Evolutionary conservation across 1,284 basidiomycete genomes (phyloP), one percentile per base, ranked within the genome.

Genomic region (Microbotryum saponariae): DNA sequence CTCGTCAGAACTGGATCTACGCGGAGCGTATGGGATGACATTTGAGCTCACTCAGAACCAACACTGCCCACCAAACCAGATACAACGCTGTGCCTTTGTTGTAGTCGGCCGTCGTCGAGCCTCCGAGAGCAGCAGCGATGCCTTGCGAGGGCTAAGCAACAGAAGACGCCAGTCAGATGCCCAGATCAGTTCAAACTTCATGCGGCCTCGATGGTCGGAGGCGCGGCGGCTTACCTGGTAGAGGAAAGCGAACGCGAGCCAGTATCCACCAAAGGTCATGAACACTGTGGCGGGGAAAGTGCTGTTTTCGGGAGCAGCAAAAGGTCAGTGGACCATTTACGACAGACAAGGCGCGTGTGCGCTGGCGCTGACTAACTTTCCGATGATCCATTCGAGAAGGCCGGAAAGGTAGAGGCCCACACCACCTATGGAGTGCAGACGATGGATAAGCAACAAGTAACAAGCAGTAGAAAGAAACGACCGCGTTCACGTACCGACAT

Each of bases 271-370:
- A 44, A 72, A 72, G 27, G 70, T 67, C 55, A 59, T 56, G 60
- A 70, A 71, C 49, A 68, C 68, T n/a, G 62, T 63, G 45, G 64
- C 65, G 4, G 68, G 58, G 61, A 69, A 70, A 23, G 66, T 70
- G 51, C 63, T 68, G 42, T 37, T 51, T 29, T n/a, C 5, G 37
- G 9, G 46, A 12, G 16, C 7, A 45, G 21, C 21, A n/a, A 33
- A 9, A 23, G 9, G 46, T n/a, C 23, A 53, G 27, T 14, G 42
- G 37, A 25, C 4, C 23, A 20, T 49, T 10, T 51, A 21, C 16
- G 16, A 29, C 20, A 31, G 16, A 29, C 20, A 31, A 20, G 33
- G 5, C 23, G 12, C 20, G 31, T 4, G 48, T 16, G 23, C 29
- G 33, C 20, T n/a, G 9, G 51, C 4, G 1, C 9, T 2, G 5